Base-by-base conservation (phyloP, 192 early-diverging fungal genomes). In the Pecoramyces ruminantium region DNA sequence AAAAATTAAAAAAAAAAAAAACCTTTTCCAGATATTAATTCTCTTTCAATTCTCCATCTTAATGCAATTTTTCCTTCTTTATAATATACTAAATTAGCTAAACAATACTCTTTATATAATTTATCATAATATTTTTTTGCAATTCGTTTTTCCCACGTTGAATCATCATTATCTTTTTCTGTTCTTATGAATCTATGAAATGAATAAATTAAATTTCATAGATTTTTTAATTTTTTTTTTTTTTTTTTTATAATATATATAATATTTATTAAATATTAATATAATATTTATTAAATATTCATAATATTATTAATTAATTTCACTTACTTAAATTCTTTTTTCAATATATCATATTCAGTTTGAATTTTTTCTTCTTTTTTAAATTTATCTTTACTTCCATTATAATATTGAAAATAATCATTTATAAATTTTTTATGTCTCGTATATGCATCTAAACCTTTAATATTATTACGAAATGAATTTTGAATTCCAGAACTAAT, bases 71-170 rank as follows among this genome's bases (percentile, higher is more conserved):
- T 87, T 3, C 90, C 91, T 78, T 92, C 86, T 80, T 93, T 93
- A 85, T 93, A 94, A 77, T 88, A 86, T 28, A 86, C 87, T 30
- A 96, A 84, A 51, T 96, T 90, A 15, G 89, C 89, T 9, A 96
- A 84, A 9, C 90, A 90, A 83, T 93, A 96, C 81, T 96, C 95
- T 78, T 94, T 95, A 83, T 94, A 96, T 3, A 96, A 89, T 82
- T 88, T 89, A 81, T 94, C 92, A 81, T 96, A 94, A 82, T 96
- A 95, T 80, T 94, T 93, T 83, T 94, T 93, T 27, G 95, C 94
- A 21, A 95, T 79, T 12, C 94, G 84, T 78, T 91, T 82, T 79
- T 94, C 94, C 94, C 94, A 96, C 2, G 84, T 79, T 78, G 84
- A 79, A n/a, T 88, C 85, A 25, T 87, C 89, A 0, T 90, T 79